Percentiles rank a stretch among this genome's conserved stretches.
Evolutionary conservation across 371 early-diverging fungal species (phyloP).

Genomic region (Lichtheimia hyalospora): DNA sequence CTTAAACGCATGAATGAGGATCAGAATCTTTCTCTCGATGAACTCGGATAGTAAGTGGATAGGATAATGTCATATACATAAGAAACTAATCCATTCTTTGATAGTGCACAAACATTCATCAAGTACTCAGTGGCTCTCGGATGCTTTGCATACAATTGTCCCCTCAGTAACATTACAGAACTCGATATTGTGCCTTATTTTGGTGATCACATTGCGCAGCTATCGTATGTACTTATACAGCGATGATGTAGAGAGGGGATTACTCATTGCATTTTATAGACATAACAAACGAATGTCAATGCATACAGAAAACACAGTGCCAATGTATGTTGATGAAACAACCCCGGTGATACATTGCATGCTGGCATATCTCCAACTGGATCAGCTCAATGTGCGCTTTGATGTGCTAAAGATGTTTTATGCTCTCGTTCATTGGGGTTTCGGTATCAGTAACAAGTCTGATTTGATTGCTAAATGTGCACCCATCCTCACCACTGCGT

Average conservation of each 20-base stretch:
- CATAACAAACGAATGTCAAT: conserved; percentile 30
- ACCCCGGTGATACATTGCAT: conserved; percentile 37
- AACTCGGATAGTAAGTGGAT: conserved; percentile 21
- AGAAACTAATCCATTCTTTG: too few species aligned
- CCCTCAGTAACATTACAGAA: conserved; percentile 34
- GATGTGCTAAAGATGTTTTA: conserved; percentile 45
- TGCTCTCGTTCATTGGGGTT: conserved; percentile 40
- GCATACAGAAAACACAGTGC: conserved; percentile 18
- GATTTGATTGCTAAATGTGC: conserved; percentile 35
- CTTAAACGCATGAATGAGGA: conserved; percentile 20
- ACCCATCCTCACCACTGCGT: conserved; percentile 39
- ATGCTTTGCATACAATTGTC: conserved; percentile 44
- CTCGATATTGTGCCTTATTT: conserved; percentile 40
- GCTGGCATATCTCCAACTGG: conserved; percentile 31
- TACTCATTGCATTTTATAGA: conserved; percentile 6
- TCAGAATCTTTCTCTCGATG: conserved; percentile 20
- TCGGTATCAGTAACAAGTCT: conserved; percentile 31
- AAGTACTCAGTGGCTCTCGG: conserved; percentile 39
- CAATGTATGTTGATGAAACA: conserved; percentile 28
- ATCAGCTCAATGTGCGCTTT: conserved; percentile 35
- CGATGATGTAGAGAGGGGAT: too few species aligned
- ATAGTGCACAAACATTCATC: conserved; percentile 31
- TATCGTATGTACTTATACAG: conserved; percentile 25
- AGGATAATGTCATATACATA: too few species aligned
- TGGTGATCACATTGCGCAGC: conserved; percentile 24